Evolutionary conservation across 1,284 basidiomycete species (phyloP), one percentile per base, ranked within the genome.

Genomic region (Pseudozyma sp.): DNA sequence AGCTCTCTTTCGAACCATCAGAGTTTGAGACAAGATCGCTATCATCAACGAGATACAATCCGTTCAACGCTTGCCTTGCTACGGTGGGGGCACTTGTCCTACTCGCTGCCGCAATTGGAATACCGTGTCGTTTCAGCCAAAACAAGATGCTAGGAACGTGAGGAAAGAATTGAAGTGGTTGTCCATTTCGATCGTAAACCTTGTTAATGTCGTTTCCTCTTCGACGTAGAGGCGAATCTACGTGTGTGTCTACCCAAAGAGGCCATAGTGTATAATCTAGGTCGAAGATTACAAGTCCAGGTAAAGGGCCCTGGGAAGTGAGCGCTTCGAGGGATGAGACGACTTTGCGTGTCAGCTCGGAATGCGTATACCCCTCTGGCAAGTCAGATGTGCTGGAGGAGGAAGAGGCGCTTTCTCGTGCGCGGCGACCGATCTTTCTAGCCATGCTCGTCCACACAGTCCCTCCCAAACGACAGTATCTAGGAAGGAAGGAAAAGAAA

Each of bases 261-360:
- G 82, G 82, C 83, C 83, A 84, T 1, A 83, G 62, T 4, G 83
- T 84, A 40, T 84, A 84, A 52, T 83, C 81, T 18, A 83, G 55
- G 48, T 83, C 81, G 40, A 84, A 84, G 0, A 78, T 82, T 3
- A 79, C 74, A 36, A 83, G 59, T 19, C 64, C 70, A 3, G 82
- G 82, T 10, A 81, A n/a, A 0, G 61, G 60, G 1, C 58, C 62
- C 3, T 31, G 25, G 3, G 14, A 16, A 12, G 54, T 59, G 14
- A 71, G 53, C 0, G 43, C 8, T 38, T 67, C 55, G 19, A 76
- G 69, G 1, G 66, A 65, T 0, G 50, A 11, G 5, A 62, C 60
- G 1, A 72, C 16, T 16, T 42, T 40, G 0, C 36, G 55, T 0
- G 59, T 61, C 5, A 52, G 14, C 0, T 42, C 45, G 18, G 50